Evolutionary conservation across 805 yeast species (phyloP).

Genomic region (Hagleromyces aurorensis): DNA sequence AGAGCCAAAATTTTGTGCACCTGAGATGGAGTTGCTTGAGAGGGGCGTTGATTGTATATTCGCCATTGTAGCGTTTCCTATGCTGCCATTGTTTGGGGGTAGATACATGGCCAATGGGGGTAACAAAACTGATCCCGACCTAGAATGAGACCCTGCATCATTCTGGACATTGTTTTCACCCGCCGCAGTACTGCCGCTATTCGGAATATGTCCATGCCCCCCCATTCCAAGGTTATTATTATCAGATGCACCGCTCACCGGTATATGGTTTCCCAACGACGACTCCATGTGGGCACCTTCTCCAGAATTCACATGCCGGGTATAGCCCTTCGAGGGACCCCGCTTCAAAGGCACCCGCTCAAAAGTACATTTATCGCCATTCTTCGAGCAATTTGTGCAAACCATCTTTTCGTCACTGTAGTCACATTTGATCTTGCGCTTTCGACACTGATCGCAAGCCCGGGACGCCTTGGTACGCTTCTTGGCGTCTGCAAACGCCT

Average conservation of each 20-base stretch:
- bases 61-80: constrained; percentile 1
- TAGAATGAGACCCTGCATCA: constrained; percentile 11
- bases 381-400: constrained; percentile 60
- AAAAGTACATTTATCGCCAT: constrained; percentile 55
- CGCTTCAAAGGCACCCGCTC: constrained; percentile 66
- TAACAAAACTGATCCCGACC: constrained; percentile 18
- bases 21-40: constrained; percentile 1
- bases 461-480: constrained; percentile 68
- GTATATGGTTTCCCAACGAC: constrained; percentile 5
- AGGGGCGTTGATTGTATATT: constrained; percentile 1
- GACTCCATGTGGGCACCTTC: constrained; percentile 8
- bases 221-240: constrained; percentile 4
- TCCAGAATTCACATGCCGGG: constrained; percentile 33
- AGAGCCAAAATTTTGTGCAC: constrained; percentile 8
- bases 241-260: too few relatives aligned
- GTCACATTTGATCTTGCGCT: constrained; percentile 66
- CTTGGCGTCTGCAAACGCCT: too few relatives aligned
- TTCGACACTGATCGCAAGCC: constrained; percentile 75
- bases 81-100: constrained; percentile 11
- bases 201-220: constrained; percentile 1
- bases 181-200: constrained; percentile 1
- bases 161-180: constrained; percentile 3
- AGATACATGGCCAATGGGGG: constrained; percentile 30
- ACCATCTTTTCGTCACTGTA: constrained; percentile 45
- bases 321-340: constrained; percentile 72